Percentiles rank a stretch among this genome's conserved stretches.
phyloP scores from a whole-genome alignment of 768 basidiomycete genomes.

The Serendipita sp. region DNA sequence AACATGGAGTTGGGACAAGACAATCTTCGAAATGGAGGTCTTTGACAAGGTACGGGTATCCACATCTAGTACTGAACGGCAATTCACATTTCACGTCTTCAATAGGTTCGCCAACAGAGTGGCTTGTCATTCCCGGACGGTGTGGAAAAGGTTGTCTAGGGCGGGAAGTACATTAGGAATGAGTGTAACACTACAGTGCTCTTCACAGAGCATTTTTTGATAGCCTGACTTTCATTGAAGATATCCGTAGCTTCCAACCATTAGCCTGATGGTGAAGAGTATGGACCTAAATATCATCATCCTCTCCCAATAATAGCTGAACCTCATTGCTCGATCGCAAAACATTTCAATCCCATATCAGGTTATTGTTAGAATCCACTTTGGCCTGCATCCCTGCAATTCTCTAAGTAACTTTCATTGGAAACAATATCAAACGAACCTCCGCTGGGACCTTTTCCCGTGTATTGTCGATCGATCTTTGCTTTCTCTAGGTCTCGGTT shows the following conservation, averaged over 20 bases:
- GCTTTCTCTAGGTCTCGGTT: slow-evolving; percentile 41
- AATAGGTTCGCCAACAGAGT: slow-evolving; percentile 49
- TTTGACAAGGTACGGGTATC: slow-evolving; percentile 62
- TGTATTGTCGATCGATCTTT: slow-evolving; percentile 27
- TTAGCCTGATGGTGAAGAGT: no score
- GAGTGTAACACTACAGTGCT: not conserved
- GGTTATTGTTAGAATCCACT: not conserved
- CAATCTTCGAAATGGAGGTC: slow-evolving; percentile 62
- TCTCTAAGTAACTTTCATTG: no score
- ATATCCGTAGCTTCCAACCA: not conserved
- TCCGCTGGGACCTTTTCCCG: not conserved
- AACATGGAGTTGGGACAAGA: slow-evolving; percentile 67
- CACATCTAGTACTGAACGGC: not conserved
- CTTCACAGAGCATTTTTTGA: not conserved
- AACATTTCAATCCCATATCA: slow-evolving; percentile 22
- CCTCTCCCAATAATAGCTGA: no score
- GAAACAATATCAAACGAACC: not conserved
- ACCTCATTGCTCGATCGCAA: slow-evolving; percentile 23
- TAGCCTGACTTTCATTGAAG: not conserved
- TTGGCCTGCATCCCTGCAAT: not conserved
- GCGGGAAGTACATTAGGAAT: not conserved
- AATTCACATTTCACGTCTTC: not conserved
- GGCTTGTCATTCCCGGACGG: slow-evolving; percentile 47
- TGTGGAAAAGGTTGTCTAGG: slow-evolving; percentile 35
- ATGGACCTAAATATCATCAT: no score